Evolutionary conservation across 1,139 yeast genomes (phyloP), one percentile per base, ranked within the genome.

Genomic region (Spencermartinsiella ligniputridi): DNA sequence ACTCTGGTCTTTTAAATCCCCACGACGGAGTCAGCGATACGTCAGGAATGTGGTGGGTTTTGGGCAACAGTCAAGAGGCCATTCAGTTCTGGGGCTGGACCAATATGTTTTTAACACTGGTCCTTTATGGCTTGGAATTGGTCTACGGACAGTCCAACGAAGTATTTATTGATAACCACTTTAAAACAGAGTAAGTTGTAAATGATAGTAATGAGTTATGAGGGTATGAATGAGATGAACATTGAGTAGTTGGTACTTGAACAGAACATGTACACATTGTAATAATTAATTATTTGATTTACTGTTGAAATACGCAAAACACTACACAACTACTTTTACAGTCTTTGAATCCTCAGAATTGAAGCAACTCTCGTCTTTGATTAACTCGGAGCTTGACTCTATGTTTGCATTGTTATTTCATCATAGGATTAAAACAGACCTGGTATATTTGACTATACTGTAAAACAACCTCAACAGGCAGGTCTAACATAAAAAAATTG

Each of bases 31-130:
- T 83, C 57, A 29, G 37, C 15, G 34, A 15, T 13, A 16, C 32
- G 18, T 24, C 47, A 16, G 41, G 45, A 37, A 20, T 43, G 11
- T 50, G 47, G 48, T 45, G 52, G 52, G 77, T 41, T 67, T 79
- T 46, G 83, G 79, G 39, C 82, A 86, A 62, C 80, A 94, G 49
- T 12, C 60, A 66, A 36, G 55, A 55, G 41, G 59, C 71, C 13
- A 85, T 95, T 87, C 88, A 87, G 58, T 86, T 90, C 63, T 90
- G 98, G 97, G 88, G 90, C 56, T 90, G 97, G 97, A 76, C 86
- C 47, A 90, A 90, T 61, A 86, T 90, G 74, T 81, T 81, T 53
- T 77, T 83, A 44, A 85, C 95, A 11, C 69, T 92, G 47, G 68
- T 79, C n/a, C 69, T 92, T 39, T 92, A 92, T 64, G 81, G 84